Conservation (phyloP, 257 asterid species). For the Solanum raphanifolium region DNA sequence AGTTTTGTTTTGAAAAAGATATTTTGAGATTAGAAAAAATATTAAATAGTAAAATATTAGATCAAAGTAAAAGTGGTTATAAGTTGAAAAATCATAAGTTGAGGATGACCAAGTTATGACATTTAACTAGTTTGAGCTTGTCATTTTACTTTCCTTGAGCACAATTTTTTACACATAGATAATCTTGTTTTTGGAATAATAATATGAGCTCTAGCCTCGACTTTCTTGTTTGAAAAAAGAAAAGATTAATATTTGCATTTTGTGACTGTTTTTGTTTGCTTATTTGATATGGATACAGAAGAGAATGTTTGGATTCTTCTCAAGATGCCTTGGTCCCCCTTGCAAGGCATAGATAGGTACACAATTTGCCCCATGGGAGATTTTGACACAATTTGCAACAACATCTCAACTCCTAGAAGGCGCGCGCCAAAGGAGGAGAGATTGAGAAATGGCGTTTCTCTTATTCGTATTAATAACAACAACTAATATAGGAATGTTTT, state of each 20-base stretch:
- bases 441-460: neutral
- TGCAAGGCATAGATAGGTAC: slow-evolving; percentile 42
- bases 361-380: neutral
- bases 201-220: neutral
- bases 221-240: neutral
- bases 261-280: neutral
- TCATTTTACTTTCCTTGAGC: neutral
- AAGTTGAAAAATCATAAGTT: neutral
- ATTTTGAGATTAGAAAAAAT: neutral
- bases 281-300: slow-evolving; percentile 37
- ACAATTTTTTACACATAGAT: neutral
- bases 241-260: neutral
- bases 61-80: neutral
- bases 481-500: neutral
- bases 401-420: neutral
- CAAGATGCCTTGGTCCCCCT: slow-evolving; percentile 79
- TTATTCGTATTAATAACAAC: neutral
- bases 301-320: slow-evolving; percentile 71
- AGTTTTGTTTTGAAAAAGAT: neutral
- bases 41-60: neutral
- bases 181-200: neutral
- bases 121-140: neutral
- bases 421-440: neutral
- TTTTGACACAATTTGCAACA: neutral
- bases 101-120: neutral